phyloP scores from a whole-genome alignment of 495 filamentous ascomycete species.

The Tuber magnatum region DNA sequence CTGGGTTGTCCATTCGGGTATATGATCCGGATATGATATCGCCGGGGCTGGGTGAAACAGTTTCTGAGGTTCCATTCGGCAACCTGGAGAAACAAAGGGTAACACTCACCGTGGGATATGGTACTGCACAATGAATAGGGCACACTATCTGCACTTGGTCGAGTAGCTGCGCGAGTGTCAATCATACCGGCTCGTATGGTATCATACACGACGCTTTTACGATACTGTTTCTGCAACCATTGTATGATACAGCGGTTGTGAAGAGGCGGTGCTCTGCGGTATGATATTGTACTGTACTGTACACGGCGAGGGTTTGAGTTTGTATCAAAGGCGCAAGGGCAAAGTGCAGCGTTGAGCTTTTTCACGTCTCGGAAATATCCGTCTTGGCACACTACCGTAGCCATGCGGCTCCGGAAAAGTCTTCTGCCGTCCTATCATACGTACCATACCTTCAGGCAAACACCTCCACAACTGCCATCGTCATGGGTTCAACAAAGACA shows the following conservation, averaged over 20 bases:
- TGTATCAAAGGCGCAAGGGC: neutral
- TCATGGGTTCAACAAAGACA: constrained; percentile 31
- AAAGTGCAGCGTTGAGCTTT: neutral
- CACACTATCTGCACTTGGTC: neutral
- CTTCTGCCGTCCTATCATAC: neutral
- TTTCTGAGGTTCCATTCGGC: neutral
- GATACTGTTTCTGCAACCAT: neutral
- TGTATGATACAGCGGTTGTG: neutral
- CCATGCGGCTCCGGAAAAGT: neutral
- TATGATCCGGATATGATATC: neutral
- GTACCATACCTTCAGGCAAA: neutral
- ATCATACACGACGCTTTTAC: neutral
- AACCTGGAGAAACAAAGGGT: neutral
- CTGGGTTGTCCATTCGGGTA: neutral
- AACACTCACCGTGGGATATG: neutral
- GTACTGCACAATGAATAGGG: neutral
- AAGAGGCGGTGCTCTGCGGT: neutral
- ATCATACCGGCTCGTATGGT: neutral
- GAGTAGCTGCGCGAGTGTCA: neutral
- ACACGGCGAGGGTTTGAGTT: neutral
- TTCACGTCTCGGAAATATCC: neutral
- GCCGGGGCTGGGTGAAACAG: neutral
- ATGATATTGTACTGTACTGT: neutral
- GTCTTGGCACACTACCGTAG: neutral
- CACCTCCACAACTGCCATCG: constrained; percentile 3